Base-by-base conservation (phyloP, 345 rosid genomes). In the Raphanus sativus region DNA sequence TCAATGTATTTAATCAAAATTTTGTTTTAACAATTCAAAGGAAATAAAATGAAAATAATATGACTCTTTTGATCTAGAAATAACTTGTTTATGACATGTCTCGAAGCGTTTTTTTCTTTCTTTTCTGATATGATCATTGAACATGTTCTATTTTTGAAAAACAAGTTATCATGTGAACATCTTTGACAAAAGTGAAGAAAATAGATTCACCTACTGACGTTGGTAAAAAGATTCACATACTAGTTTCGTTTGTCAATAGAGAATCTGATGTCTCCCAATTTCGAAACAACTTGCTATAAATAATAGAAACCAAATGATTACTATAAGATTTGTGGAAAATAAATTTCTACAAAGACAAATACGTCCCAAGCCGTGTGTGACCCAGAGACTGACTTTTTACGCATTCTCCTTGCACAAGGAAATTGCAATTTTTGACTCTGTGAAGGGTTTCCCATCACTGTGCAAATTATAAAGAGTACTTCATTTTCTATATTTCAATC, bases 111-210 rank as follows among this genome's bases (percentile, higher is more conserved):
- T 33, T 33, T 33, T 6, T n/a, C n/a, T n/a, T 33, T 33, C 2
- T 54, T 8, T n/a, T 2, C 50, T 3, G 2, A 54, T 21, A 54
- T 56, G 72, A 21, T 42, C 68, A 61, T 32, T n/a, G 13, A 67
- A 60, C 62, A 21, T 45, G 7, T 45, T 45, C 0, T 45, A 45
- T 0, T 13, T 45, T 11, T 1, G 16, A 45, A 45, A 45, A 45
- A 12, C 16, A 45, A 4, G 17, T 48, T 42, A 45, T 54, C 25
- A 26, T 52, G 56, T 63, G 45, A 62, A 26, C n/a, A 71, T 45
- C 76, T 65, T 58, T 58, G 72, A 12, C 30, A 17, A 76, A n/a
- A 54, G 64, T 24, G 62, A 65, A 45, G 42, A 78, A 71, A 40
- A n/a, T 17, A 30, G 32, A 15, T 15, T 15, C 29, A 32, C 24